Evolutionary conservation across 2,329 filamentous ascomycete species (phyloP).

Genomic region (Fusarium tricinctum): DNA sequence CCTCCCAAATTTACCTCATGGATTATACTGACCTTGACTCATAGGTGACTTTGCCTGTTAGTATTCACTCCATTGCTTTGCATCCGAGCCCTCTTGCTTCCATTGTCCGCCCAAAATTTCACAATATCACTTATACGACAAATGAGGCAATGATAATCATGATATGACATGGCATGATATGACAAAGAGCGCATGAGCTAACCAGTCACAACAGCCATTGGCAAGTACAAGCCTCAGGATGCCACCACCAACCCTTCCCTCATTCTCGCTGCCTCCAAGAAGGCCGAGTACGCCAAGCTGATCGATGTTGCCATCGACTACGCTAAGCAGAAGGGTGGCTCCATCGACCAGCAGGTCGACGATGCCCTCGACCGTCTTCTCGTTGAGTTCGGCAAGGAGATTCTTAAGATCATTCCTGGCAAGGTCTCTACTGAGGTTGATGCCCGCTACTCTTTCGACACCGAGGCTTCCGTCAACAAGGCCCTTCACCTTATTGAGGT

Average conservation of each 20-base stretch:
- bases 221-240: slow-evolving; percentile 99
- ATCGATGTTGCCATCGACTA: slow-evolving; percentile 88
- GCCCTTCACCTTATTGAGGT: slow-evolving; percentile 97
- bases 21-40: slow-evolving; percentile 52
- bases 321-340: slow-evolving; percentile 81
- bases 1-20: slow-evolving; percentile 14
- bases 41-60: slow-evolving; percentile 83
- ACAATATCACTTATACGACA: slow-evolving; percentile 5
- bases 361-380: slow-evolving; percentile 91
- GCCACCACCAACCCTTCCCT: slow-evolving; percentile 99
- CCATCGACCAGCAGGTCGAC: slow-evolving; percentile 86
- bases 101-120: slow-evolving; percentile 5
- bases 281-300: slow-evolving; percentile 93
- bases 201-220: slow-evolving; percentile 77
- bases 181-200: slow-evolving; percentile 39
- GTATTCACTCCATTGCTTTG: slow-evolving; percentile 54
- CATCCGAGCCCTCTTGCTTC: slow-evolving; percentile 17
- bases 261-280: slow-evolving; percentile 98
- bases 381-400: slow-evolving; percentile 98
- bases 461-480: slow-evolving; percentile 91
- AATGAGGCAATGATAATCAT: slow-evolving; percentile 24
- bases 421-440: slow-evolving; percentile 99
- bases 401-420: slow-evolving; percentile 95
- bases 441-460: slow-evolving; percentile 95
- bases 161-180: slow-evolving; percentile 33